These are phyloP conservation scores for Balamuthia mandrillaris DNA, from an alignment of 208 protist genomes.

Conservation along the genomic window DNA sequence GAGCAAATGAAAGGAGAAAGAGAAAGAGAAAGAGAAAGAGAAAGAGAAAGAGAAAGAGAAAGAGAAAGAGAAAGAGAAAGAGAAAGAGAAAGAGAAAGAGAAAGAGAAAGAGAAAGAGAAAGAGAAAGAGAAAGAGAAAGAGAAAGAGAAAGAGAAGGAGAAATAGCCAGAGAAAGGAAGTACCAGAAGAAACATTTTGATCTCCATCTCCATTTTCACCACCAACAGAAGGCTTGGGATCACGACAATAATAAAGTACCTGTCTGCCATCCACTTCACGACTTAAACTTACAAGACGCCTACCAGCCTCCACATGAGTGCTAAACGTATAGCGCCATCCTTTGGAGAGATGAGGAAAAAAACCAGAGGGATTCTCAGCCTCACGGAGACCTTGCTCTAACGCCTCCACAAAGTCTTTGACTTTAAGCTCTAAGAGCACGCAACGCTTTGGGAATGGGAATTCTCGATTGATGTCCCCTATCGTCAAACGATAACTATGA, in stretches of 20 bases:
- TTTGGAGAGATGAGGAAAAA: constrained; percentile 27
- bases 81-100: not conserved
- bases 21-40: not conserved
- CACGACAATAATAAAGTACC: not conserved
- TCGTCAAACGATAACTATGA: too few species aligned
- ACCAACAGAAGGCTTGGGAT: not conserved
- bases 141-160: too few species aligned
- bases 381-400: not conserved
- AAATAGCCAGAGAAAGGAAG: too few species aligned
- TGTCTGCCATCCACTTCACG: not conserved
- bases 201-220: too few species aligned
- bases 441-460: constrained; percentile 1
- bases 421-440: not conserved
- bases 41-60: not conserved
- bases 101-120: too few species aligned
- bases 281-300: not conserved
- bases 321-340: not conserved
- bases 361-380: not conserved
- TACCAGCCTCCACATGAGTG: not conserved
- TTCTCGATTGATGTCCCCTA: constrained; percentile 3
- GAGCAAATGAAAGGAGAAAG: not conserved
- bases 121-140: not conserved
- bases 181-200: too few species aligned
- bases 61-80: not conserved
- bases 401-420: constrained; percentile 2